These are phyloP conservation scores for Aegilops tauschii DNA, from an alignment of 176 grass and related monocot species.

Conservation along the genomic window DNA sequence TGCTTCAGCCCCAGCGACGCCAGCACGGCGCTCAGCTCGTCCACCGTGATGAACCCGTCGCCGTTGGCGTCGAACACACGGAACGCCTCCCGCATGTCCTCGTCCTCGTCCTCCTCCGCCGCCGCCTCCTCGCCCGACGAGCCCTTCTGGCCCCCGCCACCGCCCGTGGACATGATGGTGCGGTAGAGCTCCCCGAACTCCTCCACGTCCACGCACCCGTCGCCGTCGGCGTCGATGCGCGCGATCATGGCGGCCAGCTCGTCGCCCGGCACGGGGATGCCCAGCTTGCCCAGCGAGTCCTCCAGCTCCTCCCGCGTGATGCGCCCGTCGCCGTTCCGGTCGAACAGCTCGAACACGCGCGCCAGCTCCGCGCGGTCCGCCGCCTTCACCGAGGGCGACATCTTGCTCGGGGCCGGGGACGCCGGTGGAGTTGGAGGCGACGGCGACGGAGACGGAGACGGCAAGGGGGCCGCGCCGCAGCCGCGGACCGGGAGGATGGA, in stretches of 20 bases:
- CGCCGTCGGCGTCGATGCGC: constrained; percentile 68
- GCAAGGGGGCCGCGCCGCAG: neutral
- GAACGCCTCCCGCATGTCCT: constrained; percentile 80
- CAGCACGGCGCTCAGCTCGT: constrained; percentile 68
- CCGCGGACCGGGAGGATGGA: constrained; percentile 40
- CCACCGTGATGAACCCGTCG: constrained; percentile 81
- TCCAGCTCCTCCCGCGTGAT: constrained; percentile 72
- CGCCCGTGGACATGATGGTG: constrained; percentile 34
- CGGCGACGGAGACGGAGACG: neutral
- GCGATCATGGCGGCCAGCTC: constrained; percentile 67
- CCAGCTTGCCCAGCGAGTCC: constrained; percentile 69
- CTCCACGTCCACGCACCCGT: constrained; percentile 75
- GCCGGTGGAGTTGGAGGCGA: neutral
- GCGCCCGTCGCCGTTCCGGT: constrained; percentile 64
- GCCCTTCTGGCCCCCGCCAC: neutral
- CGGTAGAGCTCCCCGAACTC: constrained; percentile 69
- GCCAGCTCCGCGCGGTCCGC: constrained; percentile 41
- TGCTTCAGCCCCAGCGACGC: constrained; percentile 72
- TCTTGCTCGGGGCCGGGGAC: constrained; percentile 20
- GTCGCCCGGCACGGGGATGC: constrained; percentile 45
- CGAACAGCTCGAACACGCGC: constrained; percentile 74
- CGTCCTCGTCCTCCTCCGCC: neutral
- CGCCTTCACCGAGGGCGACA: constrained; percentile 12
- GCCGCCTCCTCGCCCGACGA: neutral
- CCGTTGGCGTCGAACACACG: constrained; percentile 79